Evolutionary conservation across 1,284 basidiomycete genomes (phyloP), one percentile per base, ranked within the genome.

Genomic region (Rhizoctonia solani): DNA sequence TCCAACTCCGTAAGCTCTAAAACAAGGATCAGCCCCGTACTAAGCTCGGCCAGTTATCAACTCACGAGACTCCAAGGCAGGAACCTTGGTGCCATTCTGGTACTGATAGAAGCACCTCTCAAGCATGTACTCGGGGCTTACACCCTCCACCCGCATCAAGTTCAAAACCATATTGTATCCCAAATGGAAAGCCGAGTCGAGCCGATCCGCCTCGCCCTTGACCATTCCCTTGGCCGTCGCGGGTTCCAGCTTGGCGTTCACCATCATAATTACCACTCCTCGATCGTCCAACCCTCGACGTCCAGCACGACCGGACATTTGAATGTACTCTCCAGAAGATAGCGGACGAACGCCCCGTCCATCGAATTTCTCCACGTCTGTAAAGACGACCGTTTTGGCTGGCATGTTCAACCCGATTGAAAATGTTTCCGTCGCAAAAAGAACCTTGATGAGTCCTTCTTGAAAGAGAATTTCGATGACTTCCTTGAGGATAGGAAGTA

Each of bases 201-300:
- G 81, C 42, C 96, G 84, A 77, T 99, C 97, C 4, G 97, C 95
- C 79, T 98, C 92, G 56, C 97, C 97, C 78, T 98, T 98, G 77
- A 99, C 92, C 97, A 99, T 99, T 66, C 84, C 85, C 81, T 98
- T 99, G 52, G 97, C 96, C 0, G 89, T 86, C 1, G 85, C 78
- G 0, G 97, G 95, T 75, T 99, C 97, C 56, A 99, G 83, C 79
- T 97, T 98, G 79, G 98, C 95, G 78, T 99, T 96, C 76, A 92
- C 93, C 97, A 99, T 99, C 94, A 99, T 94, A 75, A 99, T 98
- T 71, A 99, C 97, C 66, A 99, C 95, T 70, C 97, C 97, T n/a
- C 97, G 87, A 72, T 98, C 96, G 76, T 99, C 97, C 67, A 99
- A 81, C 50, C 97, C 97, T 80, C 97, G 88, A 75, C 97, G 89